Evolutionary conservation across 1,139 yeast species (phyloP).

Genomic region (Blastobotrys capitulatus): DNA sequence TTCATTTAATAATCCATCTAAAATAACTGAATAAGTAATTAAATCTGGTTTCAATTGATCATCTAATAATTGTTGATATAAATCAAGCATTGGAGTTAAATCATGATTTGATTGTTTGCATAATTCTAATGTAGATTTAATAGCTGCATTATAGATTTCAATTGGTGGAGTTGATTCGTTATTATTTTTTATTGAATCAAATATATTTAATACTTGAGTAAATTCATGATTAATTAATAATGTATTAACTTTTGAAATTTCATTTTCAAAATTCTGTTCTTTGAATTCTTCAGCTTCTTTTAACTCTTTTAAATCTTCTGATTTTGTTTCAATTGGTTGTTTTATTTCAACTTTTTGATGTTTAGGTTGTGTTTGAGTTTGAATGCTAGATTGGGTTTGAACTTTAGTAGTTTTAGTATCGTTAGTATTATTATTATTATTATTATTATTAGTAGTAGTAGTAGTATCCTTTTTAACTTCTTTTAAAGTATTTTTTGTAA

Average conservation of each 20-base stretch:
- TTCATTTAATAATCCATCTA: conserved; percentile 25
- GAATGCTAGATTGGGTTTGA: too few species aligned
- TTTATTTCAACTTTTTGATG: too few species aligned
- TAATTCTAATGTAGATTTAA: conserved; percentile 10
- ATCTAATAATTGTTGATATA: conserved; percentile 29
- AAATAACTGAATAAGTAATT: conserved; percentile 30
- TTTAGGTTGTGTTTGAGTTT: too few species aligned
- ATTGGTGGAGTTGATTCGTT: not conserved
- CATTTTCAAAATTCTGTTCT: not conserved
- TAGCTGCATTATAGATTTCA: conserved; percentile 9
- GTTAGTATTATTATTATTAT: too few species aligned
- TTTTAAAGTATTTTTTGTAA: not conserved
- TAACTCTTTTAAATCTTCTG: too few species aligned
- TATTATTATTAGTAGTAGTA: too few species aligned
- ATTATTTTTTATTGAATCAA: conserved; percentile 8
- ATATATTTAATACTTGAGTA: conserved; percentile 10
- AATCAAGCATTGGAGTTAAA: conserved; percentile 25
- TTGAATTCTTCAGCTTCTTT: not conserved
- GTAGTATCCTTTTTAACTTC: not conserved
- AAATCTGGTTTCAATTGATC: conserved; percentile 25
- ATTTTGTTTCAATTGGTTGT: not conserved
- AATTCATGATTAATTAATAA: conserved; percentile 4
- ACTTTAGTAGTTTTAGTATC: too few species aligned
- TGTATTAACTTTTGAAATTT: not conserved
- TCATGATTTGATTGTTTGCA: conserved; percentile 15